phyloP scores from a whole-genome alignment of 1,139 yeast species.

The Hemisphaericaspora subhashii region DNA sequence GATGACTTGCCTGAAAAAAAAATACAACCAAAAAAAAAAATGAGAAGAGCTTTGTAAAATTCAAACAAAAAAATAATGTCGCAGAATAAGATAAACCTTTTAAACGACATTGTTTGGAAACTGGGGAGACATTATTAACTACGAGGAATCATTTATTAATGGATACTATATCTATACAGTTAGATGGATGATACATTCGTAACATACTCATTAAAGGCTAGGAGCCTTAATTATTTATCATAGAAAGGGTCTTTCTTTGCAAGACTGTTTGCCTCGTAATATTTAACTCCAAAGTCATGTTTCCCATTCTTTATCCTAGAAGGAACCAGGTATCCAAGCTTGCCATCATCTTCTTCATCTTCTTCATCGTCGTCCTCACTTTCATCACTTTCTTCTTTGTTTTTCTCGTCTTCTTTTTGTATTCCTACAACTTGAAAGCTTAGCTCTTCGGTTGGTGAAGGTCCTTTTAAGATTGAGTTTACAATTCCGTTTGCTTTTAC shows the following conservation, averaged over 20 bases:
- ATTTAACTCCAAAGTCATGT: constrained; percentile 8
- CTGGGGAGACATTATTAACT: background rate
- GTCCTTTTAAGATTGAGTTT: constrained; percentile 12
- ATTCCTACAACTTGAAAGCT: background rate
- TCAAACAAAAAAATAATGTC: background rate
- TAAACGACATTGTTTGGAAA: background rate
- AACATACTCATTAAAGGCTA: background rate
- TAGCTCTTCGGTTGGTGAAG: constrained; percentile 10
- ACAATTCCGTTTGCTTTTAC: constrained; percentile 10
- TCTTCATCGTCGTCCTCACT: constrained; percentile 4
- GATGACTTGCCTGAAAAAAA: background rate
- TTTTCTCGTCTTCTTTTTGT: background rate
- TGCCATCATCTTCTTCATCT: constrained; percentile 7
- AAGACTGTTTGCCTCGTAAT: constrained; percentile 5
- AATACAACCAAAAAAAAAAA: constrained; percentile 3
- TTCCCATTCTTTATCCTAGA: constrained; percentile 11
- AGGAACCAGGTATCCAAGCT: constrained; percentile 14
- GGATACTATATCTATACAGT: background rate
- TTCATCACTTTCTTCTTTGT: background rate
- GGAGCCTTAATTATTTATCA: constrained; percentile 2
- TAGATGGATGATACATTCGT: background rate
- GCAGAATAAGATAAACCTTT: background rate
- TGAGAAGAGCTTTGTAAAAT: constrained; percentile 8
- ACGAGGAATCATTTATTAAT: background rate
- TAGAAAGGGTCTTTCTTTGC: constrained; percentile 7